phyloP scores from a whole-genome alignment of 2,329 filamentous ascomycete species.

The Cladosporium sp. region DNA sequence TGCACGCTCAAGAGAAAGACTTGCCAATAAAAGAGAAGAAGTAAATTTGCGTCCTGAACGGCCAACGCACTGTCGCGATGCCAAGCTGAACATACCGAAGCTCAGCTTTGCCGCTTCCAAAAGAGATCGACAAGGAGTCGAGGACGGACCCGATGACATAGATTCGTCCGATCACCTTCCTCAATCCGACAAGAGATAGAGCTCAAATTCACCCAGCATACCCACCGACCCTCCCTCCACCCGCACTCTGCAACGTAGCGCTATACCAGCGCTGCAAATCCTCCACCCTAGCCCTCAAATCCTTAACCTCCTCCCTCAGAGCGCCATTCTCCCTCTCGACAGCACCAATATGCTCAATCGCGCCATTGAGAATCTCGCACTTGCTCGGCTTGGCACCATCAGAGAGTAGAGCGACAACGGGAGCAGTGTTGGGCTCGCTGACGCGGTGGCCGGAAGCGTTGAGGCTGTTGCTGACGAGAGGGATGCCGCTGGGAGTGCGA shows the following conservation, averaged over 20 bases:
- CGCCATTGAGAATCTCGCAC: conserved; percentile 33
- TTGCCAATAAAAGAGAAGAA: no score
- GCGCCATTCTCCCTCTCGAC: conserved; percentile 26
- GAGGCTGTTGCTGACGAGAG: conserved; percentile 5
- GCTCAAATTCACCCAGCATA: neutral
- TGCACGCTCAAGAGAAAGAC: neutral
- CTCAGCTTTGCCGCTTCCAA: no score
- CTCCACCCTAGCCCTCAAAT: conserved; percentile 24
- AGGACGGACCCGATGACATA: neutral
- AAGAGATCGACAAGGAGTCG: neutral
- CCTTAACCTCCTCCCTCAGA: conserved; percentile 24
- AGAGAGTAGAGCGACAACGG: conserved; percentile 4
- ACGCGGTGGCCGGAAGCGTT: conserved; percentile 15
- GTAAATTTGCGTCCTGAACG: no score
- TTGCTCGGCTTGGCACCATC: conserved; percentile 34
- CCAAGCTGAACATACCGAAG: no score
- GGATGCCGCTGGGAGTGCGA: conserved; percentile 15
- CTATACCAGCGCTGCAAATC: conserved; percentile 26
- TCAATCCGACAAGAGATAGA: no score
- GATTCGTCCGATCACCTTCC: no score
- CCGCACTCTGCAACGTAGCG: conserved; percentile 3
- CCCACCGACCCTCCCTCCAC: neutral
- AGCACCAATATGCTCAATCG: conserved; percentile 31
- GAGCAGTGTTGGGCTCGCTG: neutral
- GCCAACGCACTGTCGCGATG: no score